Base-by-base conservation (phyloP, 2,329 filamentous ascomycete genomes). In the Aspergillus ibericus region DNA sequence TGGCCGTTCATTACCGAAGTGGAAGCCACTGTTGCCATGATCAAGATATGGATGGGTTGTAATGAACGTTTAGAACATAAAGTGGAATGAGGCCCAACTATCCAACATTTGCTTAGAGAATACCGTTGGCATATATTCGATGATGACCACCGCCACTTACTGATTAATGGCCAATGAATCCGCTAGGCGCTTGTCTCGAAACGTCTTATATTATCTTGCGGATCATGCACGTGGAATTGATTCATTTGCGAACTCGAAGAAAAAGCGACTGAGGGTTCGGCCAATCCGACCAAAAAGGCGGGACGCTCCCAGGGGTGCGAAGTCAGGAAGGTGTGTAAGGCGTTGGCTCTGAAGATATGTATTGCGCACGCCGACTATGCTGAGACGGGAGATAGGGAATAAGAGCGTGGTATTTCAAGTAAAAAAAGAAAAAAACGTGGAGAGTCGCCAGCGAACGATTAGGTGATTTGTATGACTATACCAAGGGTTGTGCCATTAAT, bases 11-110 rank as follows among this genome's bases (percentile, higher is more conserved):
- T 68, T 51, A 68, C 63, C 46, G 73, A 63, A n/a, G 69, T 64
- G 40, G 73, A 65, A 52, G 74, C 70, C 55, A 75, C 69, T 54
- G 74, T 68, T 38, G 72, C 71, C 75, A 78, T 77, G 34, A 35
- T 65, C 18, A 36, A 29, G 27, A 53, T 48, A 27, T 42, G n/a
- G 27, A 27, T 15, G 15, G 42, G 15, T 25, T 29, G 20, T 47
- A 29, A 22, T 16, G 22, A n/a, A n/a, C 10, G 13, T 29, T 29
- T 47, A 29, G 20, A 47, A 22, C 12, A 10, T 25, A 47, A 20
- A 8, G 22, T 4, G 20, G 42, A 47, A 25, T 12, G 22, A 29
- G 16, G 22, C 25, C 15, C 13, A 29, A 47, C 13, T 47, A 47
- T 47, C 42, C 42, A 25, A 47, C 20, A 47, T 25, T 29, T 47